Base-by-base conservation (phyloP, 768 basidiomycete species). In the Naganishia kalamii region DNA sequence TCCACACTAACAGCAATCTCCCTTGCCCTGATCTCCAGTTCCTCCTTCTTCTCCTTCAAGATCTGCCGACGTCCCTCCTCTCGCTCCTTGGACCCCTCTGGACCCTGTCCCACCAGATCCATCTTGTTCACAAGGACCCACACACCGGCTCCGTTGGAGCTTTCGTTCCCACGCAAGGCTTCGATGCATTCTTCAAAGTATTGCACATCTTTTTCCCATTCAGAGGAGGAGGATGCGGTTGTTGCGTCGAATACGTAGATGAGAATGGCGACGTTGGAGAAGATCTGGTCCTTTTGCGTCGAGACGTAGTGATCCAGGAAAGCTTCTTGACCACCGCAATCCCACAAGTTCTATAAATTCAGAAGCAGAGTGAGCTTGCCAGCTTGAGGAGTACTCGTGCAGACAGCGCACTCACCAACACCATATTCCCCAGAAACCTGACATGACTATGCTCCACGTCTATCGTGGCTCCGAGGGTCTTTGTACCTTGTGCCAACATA, bases 221-320 rank as follows among this genome's bases (percentile, higher is more conserved):
- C 91, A 4, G 61, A 35, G 2, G 41, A 64, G 11, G 40, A 35
- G 4, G 62, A 62, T 7, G 62, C 51, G 6, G 87, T 86, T 71
- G 92, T 92, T 62, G 92, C 88, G 76, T 98, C 96, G 69, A 99
- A 98, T 12, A 99, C 96, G 80, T 99, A 99, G 72, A 99, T 98
- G 79, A 98, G 85, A 65, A 98, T 90, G 29, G 90, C 92, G 63
- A 97, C 96, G 74, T 97, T 90, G 72, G 89, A 86, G 81, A 99
- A 99, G 70, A 97, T 94, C 35, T 88, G 92, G n/a, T 87, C 83
- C 66, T 90, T 87, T 75, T 97, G 92, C 0, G 88, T 85, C 37
- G 88, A 87, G 65, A 99, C 87, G 79, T 97, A 98, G 30, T 89
- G 88, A 78, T 97, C 93, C 87, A 98, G 92, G 82, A 96, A 98